phyloP scores from a whole-genome alignment of 495 filamentous ascomycete genomes.

The Aspergillus haitiensis region DNA sequence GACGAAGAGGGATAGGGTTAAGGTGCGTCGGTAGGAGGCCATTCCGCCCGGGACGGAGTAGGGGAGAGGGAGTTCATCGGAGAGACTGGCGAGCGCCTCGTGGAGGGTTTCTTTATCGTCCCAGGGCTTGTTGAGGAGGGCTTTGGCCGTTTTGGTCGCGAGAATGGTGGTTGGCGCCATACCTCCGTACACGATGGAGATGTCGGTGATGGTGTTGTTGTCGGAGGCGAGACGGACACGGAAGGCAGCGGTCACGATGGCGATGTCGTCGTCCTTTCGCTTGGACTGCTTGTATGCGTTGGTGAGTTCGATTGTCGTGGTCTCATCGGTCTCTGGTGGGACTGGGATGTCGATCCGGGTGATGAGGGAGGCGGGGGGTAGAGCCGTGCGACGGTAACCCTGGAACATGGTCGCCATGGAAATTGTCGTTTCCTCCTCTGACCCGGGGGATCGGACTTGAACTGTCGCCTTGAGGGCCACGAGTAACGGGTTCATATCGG shows the following conservation, averaged over 20 bases:
- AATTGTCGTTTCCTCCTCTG: constrained; percentile 63
- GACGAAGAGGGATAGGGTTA: constrained; percentile 84
- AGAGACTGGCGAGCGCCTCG: constrained; percentile 75
- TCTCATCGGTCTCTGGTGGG: constrained; percentile 54
- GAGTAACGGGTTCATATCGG: constrained; percentile 92
- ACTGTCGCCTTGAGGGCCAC: constrained; percentile 79
- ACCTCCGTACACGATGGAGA: constrained; percentile 82
- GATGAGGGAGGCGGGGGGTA: constrained; percentile 80
- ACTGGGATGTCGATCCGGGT: constrained; percentile 78
- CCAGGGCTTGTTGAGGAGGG: constrained; percentile 71
- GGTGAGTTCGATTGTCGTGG: constrained; percentile 54
- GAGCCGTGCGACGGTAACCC: constrained; percentile 80
- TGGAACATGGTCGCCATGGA: constrained; percentile 90
- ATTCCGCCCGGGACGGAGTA: constrained; percentile 92
- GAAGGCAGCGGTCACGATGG: constrained; percentile 84
- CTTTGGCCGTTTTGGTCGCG: constrained; percentile 68
- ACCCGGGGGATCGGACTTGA: constrained; percentile 65
- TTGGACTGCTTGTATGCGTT: constrained; percentile 91
- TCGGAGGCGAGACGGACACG: constrained; percentile 63
- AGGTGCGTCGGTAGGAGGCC: constrained; percentile 90
- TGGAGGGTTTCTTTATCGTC: constrained; percentile 76
- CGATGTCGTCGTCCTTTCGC: constrained; percentile 95
- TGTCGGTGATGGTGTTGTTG: constrained; percentile 64
- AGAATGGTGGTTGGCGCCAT: constrained; percentile 86
- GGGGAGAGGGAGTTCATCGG: constrained; percentile 75